phyloP scores from a whole-genome alignment of 257 asterid species.

The Dorcoceras hygrometricum region DNA sequence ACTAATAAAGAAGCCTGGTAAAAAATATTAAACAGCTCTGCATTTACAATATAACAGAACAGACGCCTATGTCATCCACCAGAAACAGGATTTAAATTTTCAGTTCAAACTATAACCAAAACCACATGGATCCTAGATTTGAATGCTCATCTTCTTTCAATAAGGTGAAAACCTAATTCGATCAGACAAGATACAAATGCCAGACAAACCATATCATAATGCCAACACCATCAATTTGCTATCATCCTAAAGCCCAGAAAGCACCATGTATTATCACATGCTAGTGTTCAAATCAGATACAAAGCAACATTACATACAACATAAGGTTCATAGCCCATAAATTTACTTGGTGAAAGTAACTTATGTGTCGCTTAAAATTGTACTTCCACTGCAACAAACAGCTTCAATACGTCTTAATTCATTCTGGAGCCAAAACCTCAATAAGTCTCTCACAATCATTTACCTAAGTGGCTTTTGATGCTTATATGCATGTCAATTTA shows the following conservation, averaged over 20 bases:
- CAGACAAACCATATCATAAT: neutral
- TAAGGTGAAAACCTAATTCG: neutral
- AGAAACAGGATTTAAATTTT: neutral
- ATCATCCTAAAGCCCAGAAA: constrained; percentile 8
- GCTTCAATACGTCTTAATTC: neutral
- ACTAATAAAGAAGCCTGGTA: constrained; percentile 2
- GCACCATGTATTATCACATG: neutral
- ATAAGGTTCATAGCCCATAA: no score
- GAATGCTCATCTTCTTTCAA: neutral
- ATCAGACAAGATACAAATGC: neutral
- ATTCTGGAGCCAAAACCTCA: no score
- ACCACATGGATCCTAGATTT: neutral
- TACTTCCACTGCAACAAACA: neutral
- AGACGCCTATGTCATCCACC: neutral
- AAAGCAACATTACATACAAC: no score
- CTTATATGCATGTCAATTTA: neutral
- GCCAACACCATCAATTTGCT: neutral
- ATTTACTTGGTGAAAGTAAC: neutral
- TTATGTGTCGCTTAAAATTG: neutral
- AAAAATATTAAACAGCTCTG: neutral
- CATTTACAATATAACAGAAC: constrained; percentile 3
- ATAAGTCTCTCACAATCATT: no score
- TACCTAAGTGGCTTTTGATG: no score
- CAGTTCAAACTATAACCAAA: neutral
- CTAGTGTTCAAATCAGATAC: no score